Conservation (phyloP, 2,329 filamentous ascomycete genomes). For the Capronia epimyces region DNA sequence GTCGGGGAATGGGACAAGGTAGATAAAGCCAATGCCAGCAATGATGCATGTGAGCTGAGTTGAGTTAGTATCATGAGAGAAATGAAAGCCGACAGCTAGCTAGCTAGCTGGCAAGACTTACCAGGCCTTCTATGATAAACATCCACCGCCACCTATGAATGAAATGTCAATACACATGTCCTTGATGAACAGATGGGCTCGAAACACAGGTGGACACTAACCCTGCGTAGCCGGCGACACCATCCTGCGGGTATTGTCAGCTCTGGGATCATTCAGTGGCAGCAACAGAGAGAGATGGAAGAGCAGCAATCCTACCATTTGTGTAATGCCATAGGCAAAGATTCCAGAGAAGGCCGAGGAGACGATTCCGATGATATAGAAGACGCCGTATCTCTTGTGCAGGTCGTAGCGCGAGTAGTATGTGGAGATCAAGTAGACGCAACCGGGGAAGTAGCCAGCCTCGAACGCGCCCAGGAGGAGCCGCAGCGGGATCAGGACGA, state of each 20-base stretch:
- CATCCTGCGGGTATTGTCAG: conserved; percentile 3
- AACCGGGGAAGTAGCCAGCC: conserved; percentile 59
- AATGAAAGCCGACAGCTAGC: not conserved
- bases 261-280: not conserved
- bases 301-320: conserved; percentile 28
- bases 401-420: conserved; percentile 31
- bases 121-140: conserved; percentile 24
- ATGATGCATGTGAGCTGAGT: conserved; percentile 26
- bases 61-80: not conserved
- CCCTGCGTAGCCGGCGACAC: conserved; percentile 10
- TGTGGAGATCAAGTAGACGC: conserved; percentile 56
- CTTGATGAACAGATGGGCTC: no score
- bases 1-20: conserved; percentile 38
- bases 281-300: not conserved
- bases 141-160: conserved; percentile 12
- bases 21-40: conserved; percentile 31
- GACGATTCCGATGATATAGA: conserved; percentile 47
- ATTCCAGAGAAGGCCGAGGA: conserved; percentile 47
- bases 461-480: conserved; percentile 58
- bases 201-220: not conserved
- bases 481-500: conserved; percentile 28
- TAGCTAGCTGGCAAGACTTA: not conserved
- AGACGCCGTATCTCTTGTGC: conserved; percentile 40
- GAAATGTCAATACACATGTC: conserved; percentile 6
- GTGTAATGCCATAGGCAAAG: conserved; percentile 39